These are phyloP conservation scores for Histomonas meleagridis DNA, from an alignment of 208 protist genomes.

Conservation along the genomic window DNA sequence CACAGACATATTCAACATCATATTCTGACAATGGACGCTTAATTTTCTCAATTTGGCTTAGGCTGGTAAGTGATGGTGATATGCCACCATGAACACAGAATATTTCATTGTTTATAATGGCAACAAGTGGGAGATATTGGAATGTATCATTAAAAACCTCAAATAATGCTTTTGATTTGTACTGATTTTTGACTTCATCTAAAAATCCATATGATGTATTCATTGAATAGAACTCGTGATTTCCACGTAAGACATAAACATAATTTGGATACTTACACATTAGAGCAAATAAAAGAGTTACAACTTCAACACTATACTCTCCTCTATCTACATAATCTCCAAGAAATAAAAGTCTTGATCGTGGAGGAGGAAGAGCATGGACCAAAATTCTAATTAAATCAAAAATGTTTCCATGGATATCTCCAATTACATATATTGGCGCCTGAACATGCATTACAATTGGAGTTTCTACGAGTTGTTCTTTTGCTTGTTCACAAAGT, in stretches of 20 bases:
- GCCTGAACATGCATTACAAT: background rate
- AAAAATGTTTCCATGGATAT: background rate
- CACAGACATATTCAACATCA: background rate
- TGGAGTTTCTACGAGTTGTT: background rate
- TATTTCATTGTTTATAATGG: background rate
- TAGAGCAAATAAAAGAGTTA: background rate
- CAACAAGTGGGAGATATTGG: background rate
- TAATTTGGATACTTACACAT: background rate
- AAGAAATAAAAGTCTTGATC: background rate
- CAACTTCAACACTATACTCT: background rate
- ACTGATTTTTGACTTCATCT: background rate
- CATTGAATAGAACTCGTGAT: background rate
- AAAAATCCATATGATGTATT: background rate
- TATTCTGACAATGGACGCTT: background rate
- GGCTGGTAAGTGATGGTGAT: background rate
- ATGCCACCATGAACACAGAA: conserved; percentile 26
- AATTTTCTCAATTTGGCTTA: background rate
- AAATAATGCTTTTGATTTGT: background rate
- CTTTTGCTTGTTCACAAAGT: background rate
- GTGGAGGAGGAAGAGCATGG: background rate
- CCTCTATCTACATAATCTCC: conserved; percentile 33
- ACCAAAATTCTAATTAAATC: background rate
- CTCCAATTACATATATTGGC: background rate
- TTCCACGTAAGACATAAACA: background rate
- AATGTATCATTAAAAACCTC: background rate